Percentiles rank a stretch among this genome's conserved stretches.
These are phyloP conservation scores for Podaxis sp. DNA, from an alignment of 768 basidiomycete genomes.

Conservation along the genomic window DNA sequence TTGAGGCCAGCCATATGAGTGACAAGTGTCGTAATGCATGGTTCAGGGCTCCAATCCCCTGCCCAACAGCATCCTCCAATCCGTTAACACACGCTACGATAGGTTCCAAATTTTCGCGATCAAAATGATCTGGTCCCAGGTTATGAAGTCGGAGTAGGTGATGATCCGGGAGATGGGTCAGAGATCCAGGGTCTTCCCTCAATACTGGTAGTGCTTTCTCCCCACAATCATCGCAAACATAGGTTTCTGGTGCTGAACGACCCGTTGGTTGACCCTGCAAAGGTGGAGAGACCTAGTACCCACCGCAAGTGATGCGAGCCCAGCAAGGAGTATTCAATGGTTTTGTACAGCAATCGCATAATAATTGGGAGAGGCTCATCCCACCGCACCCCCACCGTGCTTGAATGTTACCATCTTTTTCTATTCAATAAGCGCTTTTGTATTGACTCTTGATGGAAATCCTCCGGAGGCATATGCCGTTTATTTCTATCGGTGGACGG, in stretches of 20 bases:
- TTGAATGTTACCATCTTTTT: no score
- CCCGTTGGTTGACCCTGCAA: background rate
- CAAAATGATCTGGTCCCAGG: background rate
- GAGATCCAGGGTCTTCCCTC: background rate
- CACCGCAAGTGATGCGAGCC: conserved; percentile 14
- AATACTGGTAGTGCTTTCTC: background rate
- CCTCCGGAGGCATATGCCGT: no score
- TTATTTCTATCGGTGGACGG: no score
- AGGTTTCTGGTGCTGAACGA: conserved; percentile 4
- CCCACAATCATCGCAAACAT: conserved; percentile 7
- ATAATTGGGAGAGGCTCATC: background rate
- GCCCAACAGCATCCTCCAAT: background rate
- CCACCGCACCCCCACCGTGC: no score
- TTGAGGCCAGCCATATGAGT: no score
- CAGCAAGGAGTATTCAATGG: conserved; percentile 7
- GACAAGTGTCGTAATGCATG: no score
- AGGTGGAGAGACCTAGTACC: background rate
- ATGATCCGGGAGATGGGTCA: background rate
- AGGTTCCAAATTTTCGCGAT: background rate
- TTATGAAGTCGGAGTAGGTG: conserved; percentile 7
- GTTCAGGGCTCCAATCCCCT: background rate
- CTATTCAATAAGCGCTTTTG: no score
- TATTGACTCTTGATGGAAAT: no score
- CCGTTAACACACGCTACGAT: background rate
- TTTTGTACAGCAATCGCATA: conserved; percentile 12